Evolutionary conservation across 106 monocot species (phyloP), one percentile per base, ranked within the genome.

Genomic region (Dioscorea alata): DNA sequence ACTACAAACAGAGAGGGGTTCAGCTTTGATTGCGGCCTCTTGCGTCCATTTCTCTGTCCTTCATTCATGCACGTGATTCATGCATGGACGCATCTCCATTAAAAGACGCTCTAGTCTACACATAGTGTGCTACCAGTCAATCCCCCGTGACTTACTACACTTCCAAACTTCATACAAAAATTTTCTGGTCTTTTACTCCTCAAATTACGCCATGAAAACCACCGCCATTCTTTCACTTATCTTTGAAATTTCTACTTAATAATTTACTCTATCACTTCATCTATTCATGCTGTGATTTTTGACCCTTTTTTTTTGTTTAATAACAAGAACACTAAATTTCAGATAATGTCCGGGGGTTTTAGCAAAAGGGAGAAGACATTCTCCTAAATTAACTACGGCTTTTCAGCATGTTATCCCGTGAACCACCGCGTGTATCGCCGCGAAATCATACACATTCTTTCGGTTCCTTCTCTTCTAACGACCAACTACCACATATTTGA

Each of bases 331-430:
- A 2, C 53, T 3, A 18, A 18, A 54, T 54, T 54, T 19, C 5
- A 15, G 54, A 54, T 54, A 54, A 18, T 54, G 1, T 18, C 4
- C 19, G 18, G 4, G 2, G 2, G 54, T 5, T 14, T 17, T 13
- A 51, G 4, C 17, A 13, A 17, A 51, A 51, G 12, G 51, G 17
- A 51, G 17, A 51, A 51, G 17, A 51, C 17, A 13, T 13, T 51
- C 51, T 13, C 61, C 25, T 31, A 28, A 12, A 23, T 32, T 65
- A 66, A 52, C 62, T 32, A 73, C 65, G 51, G 56, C 23, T 69
- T 70, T 70, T 35, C 49, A 73, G 78, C 23, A 74, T 31, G 14
- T 78, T 48, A 74, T 69, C 78, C 72, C 74, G 82, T 78, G 82
- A 83, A 48, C 48, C 15, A 32, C 18, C n/a, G 21, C 15, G 49